Evolutionary conservation across 2,329 filamentous ascomycete species (phyloP), one percentile per base, ranked within the genome.

Genomic region (Trichophyton rubrum): DNA sequence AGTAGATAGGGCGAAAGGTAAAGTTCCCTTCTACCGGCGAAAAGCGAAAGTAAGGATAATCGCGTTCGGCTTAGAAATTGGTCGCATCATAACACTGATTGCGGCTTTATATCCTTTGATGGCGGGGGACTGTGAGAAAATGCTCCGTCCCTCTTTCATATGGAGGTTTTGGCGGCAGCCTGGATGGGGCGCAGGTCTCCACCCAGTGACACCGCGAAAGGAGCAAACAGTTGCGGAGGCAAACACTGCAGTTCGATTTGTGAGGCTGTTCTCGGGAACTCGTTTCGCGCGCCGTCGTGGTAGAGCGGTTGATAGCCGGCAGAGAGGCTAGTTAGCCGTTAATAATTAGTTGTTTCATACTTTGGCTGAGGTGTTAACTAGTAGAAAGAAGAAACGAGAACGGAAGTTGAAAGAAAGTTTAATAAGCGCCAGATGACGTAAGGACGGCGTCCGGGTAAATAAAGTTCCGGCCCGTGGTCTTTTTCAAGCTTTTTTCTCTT

Each of bases 361-460:
- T 38, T 9, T 9, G 9, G 8, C 11, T 38, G 33, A 9, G 33
- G 33, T 38, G 33, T 38, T 38, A n/a, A n/a, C n/a, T n/a, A 38
- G 8, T 38, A 38, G 27, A 22, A 45, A 45, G 17, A n/a, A 45
- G 41, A 45, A 45, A 45, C 41, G 41, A 9, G 15, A 4, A 5
- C 41, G 15, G 5, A 45, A 45, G 41, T 20, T 5, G 41, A 45
- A 45, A 51, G 22, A 27, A 51, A 51, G 22, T 17, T 51, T 27
- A 51, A 22, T 17, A 53, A 53, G 49, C 49, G 49, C 22, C 49
- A 13, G 49, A 53, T 53, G 49, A 53, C 49, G 49, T 53, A 53
- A 53, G 27, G 8, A 6, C 8, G 27, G 30, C 1, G 2, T 22
- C 13, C 49, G 49, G 49, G 11, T 30, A 53, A 53, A n/a, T n/a